phyloP scores from a whole-genome alignment of 192 early-diverging fungal species.

The Podila horticola region DNA sequence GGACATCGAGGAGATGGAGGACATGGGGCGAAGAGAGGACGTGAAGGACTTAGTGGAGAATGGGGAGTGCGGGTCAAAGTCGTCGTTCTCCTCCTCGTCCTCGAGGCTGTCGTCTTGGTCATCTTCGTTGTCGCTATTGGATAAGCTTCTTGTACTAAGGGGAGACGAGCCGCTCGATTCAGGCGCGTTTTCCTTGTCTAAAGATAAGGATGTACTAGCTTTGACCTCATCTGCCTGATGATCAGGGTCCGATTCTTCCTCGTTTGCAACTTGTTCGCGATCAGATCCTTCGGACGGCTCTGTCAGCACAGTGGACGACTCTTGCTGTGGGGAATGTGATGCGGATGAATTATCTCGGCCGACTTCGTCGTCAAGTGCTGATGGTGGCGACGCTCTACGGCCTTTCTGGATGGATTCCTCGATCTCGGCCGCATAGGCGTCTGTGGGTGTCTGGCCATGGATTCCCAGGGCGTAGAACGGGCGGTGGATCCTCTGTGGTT shows the following conservation, averaged over 20 bases:
- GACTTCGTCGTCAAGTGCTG: not conserved
- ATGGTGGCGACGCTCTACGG: too few relatives aligned
- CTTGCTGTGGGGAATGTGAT: not conserved
- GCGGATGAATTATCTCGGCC: not conserved
- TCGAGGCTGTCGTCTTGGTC: not conserved
- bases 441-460: conserved; percentile 13
- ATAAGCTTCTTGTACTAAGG: not conserved
- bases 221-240: not conserved
- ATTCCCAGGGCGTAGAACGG: conserved; percentile 17
- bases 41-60: not conserved
- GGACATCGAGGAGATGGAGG: not conserved
- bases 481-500: not conserved
- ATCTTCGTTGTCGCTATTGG: not conserved
- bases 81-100: not conserved
- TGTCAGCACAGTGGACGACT: too few relatives aligned
- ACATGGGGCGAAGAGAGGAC: not conserved
- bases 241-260: not conserved
- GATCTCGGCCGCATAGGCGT: conserved; percentile 9
- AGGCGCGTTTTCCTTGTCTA: not conserved
- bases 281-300: not conserved
- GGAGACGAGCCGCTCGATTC: not conserved
- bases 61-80: not conserved
- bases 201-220: not conserved
- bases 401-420: conserved; percentile 4
- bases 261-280: not conserved